Evolutionary conservation across 108 stramenopile species (phyloP).

Genomic region (Skeletonema marinoi): DNA sequence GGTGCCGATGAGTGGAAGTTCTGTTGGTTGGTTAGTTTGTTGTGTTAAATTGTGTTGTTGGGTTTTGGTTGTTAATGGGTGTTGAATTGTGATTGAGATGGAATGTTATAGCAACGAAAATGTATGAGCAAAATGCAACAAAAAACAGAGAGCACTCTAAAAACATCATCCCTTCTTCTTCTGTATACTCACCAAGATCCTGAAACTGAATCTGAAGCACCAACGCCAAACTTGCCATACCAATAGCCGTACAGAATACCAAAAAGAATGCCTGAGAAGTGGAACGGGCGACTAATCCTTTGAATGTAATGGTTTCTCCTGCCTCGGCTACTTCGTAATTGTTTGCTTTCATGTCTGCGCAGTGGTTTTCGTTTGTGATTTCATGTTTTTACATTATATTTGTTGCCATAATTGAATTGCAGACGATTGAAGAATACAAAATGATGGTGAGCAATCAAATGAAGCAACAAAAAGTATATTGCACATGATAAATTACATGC

Average conservation of each 20-base stretch:
- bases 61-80: not conserved
- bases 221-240: slow-evolving; percentile 85
- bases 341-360: slow-evolving; percentile 90
- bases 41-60: not conserved
- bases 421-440: too few relatives aligned
- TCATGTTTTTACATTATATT: not conserved
- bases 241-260: slow-evolving; percentile 89
- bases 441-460: not conserved
- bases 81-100: not conserved
- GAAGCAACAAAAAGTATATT: not conserved
- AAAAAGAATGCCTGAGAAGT: slow-evolving; percentile 91
- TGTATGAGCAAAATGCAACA: not conserved
- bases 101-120: not conserved
- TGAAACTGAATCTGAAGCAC: slow-evolving; percentile 91
- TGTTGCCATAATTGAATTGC: too few relatives aligned
- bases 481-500: too few relatives aligned
- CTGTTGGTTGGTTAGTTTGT: not conserved
- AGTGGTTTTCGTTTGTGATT: not conserved
- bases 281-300: slow-evolving; percentile 82
- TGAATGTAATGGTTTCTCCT: slow-evolving; percentile 91
- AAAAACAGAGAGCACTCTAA: not conserved
- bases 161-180: not conserved
- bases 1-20: slow-evolving; percentile 69
- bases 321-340: slow-evolving; percentile 93
- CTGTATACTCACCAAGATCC: slow-evolving; percentile 42